These are phyloP conservation scores for Thinopyrum elongatum DNA, from an alignment of 176 grass and related monocot species.

Conservation along the genomic window DNA sequence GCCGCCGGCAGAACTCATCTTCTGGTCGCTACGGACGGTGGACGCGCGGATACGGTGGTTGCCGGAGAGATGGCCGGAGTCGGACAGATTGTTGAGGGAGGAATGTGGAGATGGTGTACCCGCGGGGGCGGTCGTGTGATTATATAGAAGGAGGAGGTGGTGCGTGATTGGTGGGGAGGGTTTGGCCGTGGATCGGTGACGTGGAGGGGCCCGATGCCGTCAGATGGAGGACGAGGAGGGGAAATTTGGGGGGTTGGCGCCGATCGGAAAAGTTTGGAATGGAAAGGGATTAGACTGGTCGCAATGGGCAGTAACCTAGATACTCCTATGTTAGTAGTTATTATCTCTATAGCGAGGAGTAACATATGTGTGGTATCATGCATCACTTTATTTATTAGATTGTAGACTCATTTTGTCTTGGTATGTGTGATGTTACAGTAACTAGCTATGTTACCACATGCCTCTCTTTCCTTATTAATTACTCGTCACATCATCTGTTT, in stretches of 20 bases:
- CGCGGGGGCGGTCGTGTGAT: background rate
- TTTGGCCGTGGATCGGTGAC: conserved; percentile 19
- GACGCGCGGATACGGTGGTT: background rate
- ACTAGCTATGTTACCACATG: too few species aligned
- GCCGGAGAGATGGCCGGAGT: background rate
- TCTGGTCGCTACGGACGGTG: background rate
- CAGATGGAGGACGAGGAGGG: background rate
- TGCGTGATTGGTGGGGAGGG: conserved; percentile 17
- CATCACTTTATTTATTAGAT: too few species aligned
- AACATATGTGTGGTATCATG: too few species aligned
- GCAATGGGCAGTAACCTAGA: too few species aligned
- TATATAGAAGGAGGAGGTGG: conserved; percentile 16
- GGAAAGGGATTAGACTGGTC: background rate
- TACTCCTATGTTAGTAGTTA: too few species aligned
- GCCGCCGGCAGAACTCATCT: conserved; percentile 47
- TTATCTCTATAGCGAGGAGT: too few species aligned
- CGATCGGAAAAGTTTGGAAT: background rate
- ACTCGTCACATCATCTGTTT: too few species aligned
- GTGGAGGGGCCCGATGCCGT: conserved; percentile 1
- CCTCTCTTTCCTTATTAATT: too few species aligned
- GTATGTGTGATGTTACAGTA: too few species aligned
- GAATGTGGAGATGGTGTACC: background rate
- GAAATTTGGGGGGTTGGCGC: conserved; percentile 2
- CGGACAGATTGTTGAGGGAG: background rate
- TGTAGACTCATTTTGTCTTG: too few species aligned